Evolutionary conservation across 768 basidiomycete species (phyloP).

Genomic region (Tubosaeta sp.): DNA sequence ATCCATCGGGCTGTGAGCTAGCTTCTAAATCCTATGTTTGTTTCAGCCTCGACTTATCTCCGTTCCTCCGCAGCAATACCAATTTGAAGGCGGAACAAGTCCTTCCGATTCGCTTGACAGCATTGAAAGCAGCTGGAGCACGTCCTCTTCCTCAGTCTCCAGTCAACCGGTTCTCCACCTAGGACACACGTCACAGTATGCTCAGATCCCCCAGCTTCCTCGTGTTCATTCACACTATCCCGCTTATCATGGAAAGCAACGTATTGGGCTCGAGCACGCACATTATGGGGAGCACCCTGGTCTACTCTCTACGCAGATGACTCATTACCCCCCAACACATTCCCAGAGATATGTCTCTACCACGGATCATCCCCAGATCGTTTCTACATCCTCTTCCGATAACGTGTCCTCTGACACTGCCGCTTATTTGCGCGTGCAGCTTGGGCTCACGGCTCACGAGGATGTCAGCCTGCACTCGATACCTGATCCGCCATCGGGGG

Average conservation of each 20-base stretch:
- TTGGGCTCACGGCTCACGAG: constrained; percentile 30
- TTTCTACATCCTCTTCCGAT: constrained; percentile 2
- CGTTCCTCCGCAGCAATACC: constrained; percentile 11
- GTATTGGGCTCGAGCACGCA: constrained; percentile 20
- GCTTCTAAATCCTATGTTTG: background rate
- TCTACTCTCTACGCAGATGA: background rate
- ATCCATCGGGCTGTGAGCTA: constrained; percentile 14
- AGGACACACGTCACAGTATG: constrained; percentile 5
- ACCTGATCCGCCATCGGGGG: constrained; percentile 37
- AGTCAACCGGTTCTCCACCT: constrained; percentile 11
- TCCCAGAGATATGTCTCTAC: constrained; percentile 10
- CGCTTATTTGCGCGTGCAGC: constrained; percentile 40
- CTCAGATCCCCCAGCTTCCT: constrained; percentile 2
- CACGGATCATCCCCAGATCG: constrained; percentile 1
- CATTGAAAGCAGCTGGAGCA: constrained; percentile 24
- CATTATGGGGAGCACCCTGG: constrained; percentile 15
- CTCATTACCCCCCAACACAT: constrained; percentile 4
- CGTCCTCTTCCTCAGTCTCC: constrained; percentile 18
- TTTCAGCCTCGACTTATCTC: background rate
- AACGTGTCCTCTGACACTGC: constrained; percentile 34
- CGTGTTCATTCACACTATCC: constrained; percentile 15
- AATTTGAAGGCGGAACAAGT: constrained; percentile 18
- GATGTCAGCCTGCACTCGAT: constrained; percentile 35
- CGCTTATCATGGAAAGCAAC: constrained; percentile 21
- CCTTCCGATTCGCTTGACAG: constrained; percentile 25